Conservation (phyloP, 2,329 filamentous ascomycete species). For the Sclerotinia glacialis region DNA sequence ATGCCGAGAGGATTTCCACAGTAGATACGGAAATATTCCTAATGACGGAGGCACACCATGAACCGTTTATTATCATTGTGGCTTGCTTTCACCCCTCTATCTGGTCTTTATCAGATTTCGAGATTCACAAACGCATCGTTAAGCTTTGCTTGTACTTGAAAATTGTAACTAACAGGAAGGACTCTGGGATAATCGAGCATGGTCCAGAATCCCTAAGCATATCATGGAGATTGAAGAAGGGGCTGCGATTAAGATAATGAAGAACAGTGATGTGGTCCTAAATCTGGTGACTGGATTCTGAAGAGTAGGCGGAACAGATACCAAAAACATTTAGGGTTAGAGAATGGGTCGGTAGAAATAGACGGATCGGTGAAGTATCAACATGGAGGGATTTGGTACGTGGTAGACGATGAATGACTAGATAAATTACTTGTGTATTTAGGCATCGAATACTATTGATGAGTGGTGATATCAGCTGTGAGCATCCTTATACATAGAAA, state of each 20-base stretch:
- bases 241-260: conserved; percentile 6
- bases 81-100: conserved; percentile 11
- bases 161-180: conserved; percentile 12
- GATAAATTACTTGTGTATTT: not conserved
- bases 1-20: not conserved
- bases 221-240: conserved; percentile 15
- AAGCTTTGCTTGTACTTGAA: conserved; percentile 1
- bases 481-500: not conserved
- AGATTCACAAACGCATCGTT: conserved; percentile 2
- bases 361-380: not conserved
- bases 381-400: not conserved
- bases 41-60: not conserved
- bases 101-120: conserved; percentile 6
- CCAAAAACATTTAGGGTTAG: not conserved
- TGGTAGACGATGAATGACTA: not conserved
- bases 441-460: not conserved
- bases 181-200: conserved; percentile 3
- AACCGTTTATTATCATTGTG: conserved; percentile 5
- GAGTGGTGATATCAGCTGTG: not conserved
- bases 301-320: conserved; percentile 8
- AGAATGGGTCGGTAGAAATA: not conserved
- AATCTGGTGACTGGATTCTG: not conserved
- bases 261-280: not conserved
- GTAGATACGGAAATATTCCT: not conserved
- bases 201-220: not conserved